Percentiles rank a stretch among this genome's conserved stretches.
phyloP scores from a whole-genome alignment of 345 rosid genomes.

The Fremontodendron californicum region DNA sequence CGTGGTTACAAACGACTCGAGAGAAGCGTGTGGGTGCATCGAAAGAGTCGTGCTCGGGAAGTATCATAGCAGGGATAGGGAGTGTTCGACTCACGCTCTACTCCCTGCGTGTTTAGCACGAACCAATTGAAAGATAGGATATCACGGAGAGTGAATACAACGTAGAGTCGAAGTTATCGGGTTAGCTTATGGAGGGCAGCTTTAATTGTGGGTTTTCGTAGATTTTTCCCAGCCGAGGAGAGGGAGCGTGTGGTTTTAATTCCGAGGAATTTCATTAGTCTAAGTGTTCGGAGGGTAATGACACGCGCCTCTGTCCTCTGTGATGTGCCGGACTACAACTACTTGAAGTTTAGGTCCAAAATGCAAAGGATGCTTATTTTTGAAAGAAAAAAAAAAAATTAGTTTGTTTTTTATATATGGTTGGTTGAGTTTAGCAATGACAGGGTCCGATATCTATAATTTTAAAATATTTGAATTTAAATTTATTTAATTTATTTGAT shows the following conservation, averaged over 20 bases:
- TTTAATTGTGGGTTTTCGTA: background rate
- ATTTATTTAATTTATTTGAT: too few species aligned
- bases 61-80: background rate
- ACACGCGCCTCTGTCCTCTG: too few species aligned
- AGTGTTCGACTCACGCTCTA: slow-evolving; percentile 13
- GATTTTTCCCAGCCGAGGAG: background rate
- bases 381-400: too few species aligned
- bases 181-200: slow-evolving; percentile 5
- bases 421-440: too few species aligned
- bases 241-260: slow-evolving; percentile 7
- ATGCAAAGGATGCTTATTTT: too few species aligned
- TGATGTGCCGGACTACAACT: too few species aligned
- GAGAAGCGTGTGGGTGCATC: slow-evolving; percentile 30
- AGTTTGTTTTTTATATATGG: too few species aligned
- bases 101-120: background rate
- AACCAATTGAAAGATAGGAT: background rate
- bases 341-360: too few species aligned
- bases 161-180: background rate
- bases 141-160: background rate
- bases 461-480: too few species aligned
- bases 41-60: slow-evolving; percentile 27
- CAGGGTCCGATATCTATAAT: too few species aligned
- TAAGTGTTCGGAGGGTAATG: too few species aligned
- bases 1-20: slow-evolving; percentile 18
- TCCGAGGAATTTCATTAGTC: background rate